Base-by-base conservation (phyloP, 495 filamentous ascomycete genomes). In the Clavariopsis aquatica region DNA sequence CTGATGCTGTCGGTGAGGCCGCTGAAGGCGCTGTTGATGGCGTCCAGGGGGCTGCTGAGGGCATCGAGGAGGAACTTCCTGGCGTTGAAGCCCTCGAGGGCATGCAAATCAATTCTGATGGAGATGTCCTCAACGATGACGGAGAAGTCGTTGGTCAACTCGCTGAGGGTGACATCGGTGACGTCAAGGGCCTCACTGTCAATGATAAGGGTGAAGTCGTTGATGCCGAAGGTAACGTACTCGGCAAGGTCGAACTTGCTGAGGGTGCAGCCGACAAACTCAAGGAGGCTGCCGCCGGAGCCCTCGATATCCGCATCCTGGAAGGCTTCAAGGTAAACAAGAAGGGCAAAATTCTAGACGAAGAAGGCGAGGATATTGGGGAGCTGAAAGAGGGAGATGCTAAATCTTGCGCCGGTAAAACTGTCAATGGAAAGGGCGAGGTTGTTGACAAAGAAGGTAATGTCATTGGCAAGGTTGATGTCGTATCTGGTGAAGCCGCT, bases 151-250 rank as follows among this genome's bases (percentile, higher is more conserved):
- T 78, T 49, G 76, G 64, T 53, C 61, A 75, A 29, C 75, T 78
- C 57, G 70, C 70, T 17, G 75, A 78, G 51, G 76, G 76, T 41
- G 70, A 77, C 22, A 60, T 75, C 55, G 66, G 71, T 45, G 73
- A 77, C 41, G 70, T 74, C 46, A 71, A 71, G 54, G 83, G 82
- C 57, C 81, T 88, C 19, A 76, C 83, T 26, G 80, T 87, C 66
- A 81, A 82, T 62, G 75, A 85, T 55, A 79, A 85, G 51, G 85
- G 85, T 26, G 83, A 80, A 70, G 78, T 87, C 41, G 82, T 85
- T 54, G 85, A 88, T 60, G 75, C 82, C 53, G 83, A 85, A 62
- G 80, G 82, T 49, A 84, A 81, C 47, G 80, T 82, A n/a, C 80
- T 88, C 43, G 85, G 84, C 52, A 76, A 79, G 62, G 72, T 86